Evolutionary conservation across 495 filamentous ascomycete species (phyloP), one percentile per base, ranked within the genome.

Genomic region (Talaromyces liani): DNA sequence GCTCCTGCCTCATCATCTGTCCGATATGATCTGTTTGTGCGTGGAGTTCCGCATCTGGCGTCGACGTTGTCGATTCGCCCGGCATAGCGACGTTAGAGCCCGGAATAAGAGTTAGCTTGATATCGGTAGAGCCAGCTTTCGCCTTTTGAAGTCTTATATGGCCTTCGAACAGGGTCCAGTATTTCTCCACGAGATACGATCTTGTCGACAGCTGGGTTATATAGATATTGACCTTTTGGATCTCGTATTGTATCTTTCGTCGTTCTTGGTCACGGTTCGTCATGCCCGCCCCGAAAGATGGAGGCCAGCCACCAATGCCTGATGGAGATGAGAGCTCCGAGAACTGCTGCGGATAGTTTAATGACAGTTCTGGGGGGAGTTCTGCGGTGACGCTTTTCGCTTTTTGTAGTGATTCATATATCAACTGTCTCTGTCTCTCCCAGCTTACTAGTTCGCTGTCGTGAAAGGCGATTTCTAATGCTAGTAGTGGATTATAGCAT

Each of bases 161-260:
- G 6, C 80, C 80, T 45, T 89, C 85, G 56, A 82, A 83, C 0
- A 89, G 76, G 67, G 79, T 84, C 72, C 86, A 88, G 68, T 91
- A 94, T 67, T 89, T 90, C 65, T 95, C 89, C 2, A 93, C 87
- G n/a, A 91, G 81, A 68, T 87, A 91, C 0, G 88, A 91, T 22
- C 91, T 82, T 2, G 89, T 92, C 3, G 83, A 84, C 1, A 96
- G 76, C 66, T 91, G 86, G 53, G 84, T 89, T 6, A 85, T 84
- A 65, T 91, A 88, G 25, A 96, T 88, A 66, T 92, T 93, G 22
- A 86, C 86, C 68, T 91, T 92, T 69, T 95, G 91, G 24, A 95
- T 92, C 67, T 94, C 89, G 59, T 84, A 88, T 57, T 93, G 90
- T 2, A 92, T 78, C 4, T 80, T 76, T 3, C 75, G 77, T 25